Evolutionary conservation across 2,329 filamentous ascomycete genomes (phyloP), one percentile per base, ranked within the genome.

Genomic region (Venturia effusa): DNA sequence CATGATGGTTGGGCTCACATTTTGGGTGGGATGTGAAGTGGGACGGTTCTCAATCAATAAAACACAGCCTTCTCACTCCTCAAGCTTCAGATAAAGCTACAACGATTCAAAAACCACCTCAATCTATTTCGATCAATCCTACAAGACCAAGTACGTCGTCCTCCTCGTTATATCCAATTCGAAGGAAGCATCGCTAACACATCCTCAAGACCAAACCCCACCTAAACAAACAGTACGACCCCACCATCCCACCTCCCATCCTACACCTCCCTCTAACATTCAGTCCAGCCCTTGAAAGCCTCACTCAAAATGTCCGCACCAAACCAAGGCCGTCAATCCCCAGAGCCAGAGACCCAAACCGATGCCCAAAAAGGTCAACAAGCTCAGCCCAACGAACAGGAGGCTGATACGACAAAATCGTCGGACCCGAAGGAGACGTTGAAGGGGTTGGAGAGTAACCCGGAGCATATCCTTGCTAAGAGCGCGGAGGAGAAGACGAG

Each of bases 321-420:
- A 68, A 77, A 80, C 71, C 76, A 83, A 76, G 88, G 89, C 74
- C 86, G 87, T 72, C 83, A 96, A 77, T 96, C 91, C 39, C 92
- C 91, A 67, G 78, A 86, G 62, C 89, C 89, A 34, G 85, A 89
- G 78, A 73, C 74, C 68, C 89, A 90, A 76, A 78, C 80, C 43
- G 86, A 83, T 66, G 76, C 79, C 64, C 90, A 94, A 78, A 76
- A 84, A 65, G 51, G 51, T 6, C 77, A 83, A 67, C 80, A 85
- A 0, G 84, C 85, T 64, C 80, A 85, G 69, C 82, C 83, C 59
- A 79, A 82, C 69, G 63, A 69, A 40, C 63, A 72, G n/a, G 73
- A 80, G 13, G 71, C 81, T 67, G 74, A 76, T 59, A 82, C 85
- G 75, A 75, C 81, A 63, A 72, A 80, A 51, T 78, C 78, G 67